These are phyloP conservation scores for Trichoderma harzianum DNA, from an alignment of 2,329 filamentous ascomycete genomes.

Conservation along the genomic window DNA sequence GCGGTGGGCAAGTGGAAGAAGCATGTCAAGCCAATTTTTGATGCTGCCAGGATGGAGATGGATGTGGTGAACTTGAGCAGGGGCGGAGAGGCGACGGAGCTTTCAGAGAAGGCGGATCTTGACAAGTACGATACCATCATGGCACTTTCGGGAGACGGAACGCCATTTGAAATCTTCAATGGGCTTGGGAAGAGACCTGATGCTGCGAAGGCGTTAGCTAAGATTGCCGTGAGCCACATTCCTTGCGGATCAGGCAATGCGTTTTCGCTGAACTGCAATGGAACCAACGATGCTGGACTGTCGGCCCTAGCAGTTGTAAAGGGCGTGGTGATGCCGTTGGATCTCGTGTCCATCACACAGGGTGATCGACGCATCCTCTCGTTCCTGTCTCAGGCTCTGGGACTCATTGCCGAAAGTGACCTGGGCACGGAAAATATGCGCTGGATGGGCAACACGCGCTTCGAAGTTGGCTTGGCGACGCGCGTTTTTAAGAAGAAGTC, in stretches of 20 bases:
- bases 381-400: constrained; percentile 86
- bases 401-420: constrained; percentile 86
- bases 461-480: constrained; percentile 79
- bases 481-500: constrained; percentile 71
- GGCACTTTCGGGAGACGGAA: constrained; percentile 86
- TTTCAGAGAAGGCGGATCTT: constrained; percentile 72
- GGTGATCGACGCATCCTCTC: constrained; percentile 71
- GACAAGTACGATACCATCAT: constrained; percentile 80
- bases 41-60: constrained; percentile 72
- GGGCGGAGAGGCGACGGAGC: constrained; percentile 73
- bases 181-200: constrained; percentile 76
- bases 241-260: constrained; percentile 94
- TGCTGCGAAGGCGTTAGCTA: constrained; percentile 68
- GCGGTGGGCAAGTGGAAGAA: constrained; percentile 71
- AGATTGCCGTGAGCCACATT: constrained; percentile 79
- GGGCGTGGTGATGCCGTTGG: constrained; percentile 76
- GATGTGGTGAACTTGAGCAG: constrained; percentile 70
- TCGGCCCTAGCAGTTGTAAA: constrained; percentile 86
- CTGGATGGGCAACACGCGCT: constrained; percentile 87
- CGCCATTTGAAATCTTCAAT: constrained; percentile 93
- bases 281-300: constrained; percentile 69
- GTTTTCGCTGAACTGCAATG: constrained; percentile 85
- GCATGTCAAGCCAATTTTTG: constrained; percentile 77
- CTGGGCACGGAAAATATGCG: constrained; percentile 85
- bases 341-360: constrained; percentile 85